Evolutionary conservation across 768 basidiomycete genomes (phyloP).

Genomic region (Clathrus columnatus): DNA sequence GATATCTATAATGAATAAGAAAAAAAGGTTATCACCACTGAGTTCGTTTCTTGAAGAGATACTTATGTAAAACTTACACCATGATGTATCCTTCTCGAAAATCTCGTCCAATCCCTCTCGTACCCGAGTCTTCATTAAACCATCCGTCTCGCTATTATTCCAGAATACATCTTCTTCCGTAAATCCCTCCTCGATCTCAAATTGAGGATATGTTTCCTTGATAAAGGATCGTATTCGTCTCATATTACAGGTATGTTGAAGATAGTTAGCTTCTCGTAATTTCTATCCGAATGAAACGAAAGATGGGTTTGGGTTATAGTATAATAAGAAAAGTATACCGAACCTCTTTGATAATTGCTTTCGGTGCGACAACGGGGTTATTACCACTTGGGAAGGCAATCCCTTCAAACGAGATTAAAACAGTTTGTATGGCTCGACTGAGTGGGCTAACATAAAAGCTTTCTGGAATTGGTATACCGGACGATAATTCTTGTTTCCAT

Average conservation of each 20-base stretch:
- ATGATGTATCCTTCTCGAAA: slow-evolving; percentile 36
- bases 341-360: slow-evolving; percentile 48
- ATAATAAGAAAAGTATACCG: not conserved
- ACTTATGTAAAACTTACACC: slow-evolving; percentile 35
- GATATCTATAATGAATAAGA: slow-evolving; percentile 40
- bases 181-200: slow-evolving; percentile 48
- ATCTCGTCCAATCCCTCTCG: slow-evolving; percentile 43
- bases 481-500: slow-evolving; percentile 41
- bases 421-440: slow-evolving; percentile 51
- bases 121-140: slow-evolving; percentile 41
- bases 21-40: not conserved
- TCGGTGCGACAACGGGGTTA: slow-evolving; percentile 18
- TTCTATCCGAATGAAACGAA: slow-evolving; percentile 34
- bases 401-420: slow-evolving; percentile 41
- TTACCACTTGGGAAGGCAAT: slow-evolving; percentile 17
- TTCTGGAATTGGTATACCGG: slow-evolving; percentile 41
- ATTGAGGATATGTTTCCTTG: slow-evolving; percentile 37
- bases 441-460: slow-evolving; percentile 56
- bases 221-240: slow-evolving; percentile 45
- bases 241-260: slow-evolving; percentile 61
- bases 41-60: not conserved
- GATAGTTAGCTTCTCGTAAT: slow-evolving; percentile 54
- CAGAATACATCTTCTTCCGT: slow-evolving; percentile 57
- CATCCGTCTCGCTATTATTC: slow-evolving; percentile 45
- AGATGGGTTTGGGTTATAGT: not conserved